A percentile compares a stretch with the other conserved stretches of the same genome.
Conservation (phyloP, 2,329 filamentous ascomycete genomes). For the Phoma sp. region DNA sequence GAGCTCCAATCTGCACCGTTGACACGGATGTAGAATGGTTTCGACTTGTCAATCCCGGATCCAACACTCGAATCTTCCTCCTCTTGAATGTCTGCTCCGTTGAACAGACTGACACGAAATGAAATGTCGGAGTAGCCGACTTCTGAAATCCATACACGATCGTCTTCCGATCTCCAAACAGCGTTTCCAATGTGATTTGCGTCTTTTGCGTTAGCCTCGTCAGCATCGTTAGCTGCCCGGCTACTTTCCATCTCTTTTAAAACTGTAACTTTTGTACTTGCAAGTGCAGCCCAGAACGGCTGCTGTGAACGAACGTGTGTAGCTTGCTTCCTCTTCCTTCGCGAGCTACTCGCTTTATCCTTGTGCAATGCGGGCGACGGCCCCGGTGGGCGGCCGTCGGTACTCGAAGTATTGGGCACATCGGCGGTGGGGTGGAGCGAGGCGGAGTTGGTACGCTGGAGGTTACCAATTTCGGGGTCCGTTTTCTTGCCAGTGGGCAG, state of each 20-base stretch:
- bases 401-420: constrained; percentile 51
- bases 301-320: constrained; percentile 89
- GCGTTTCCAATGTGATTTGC: constrained; percentile 80
- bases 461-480: constrained; percentile 68
- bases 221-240: constrained; percentile 75
- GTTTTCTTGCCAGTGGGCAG: constrained; percentile 49
- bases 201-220: constrained; percentile 76
- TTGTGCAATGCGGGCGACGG: constrained; percentile 61
- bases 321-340: constrained; percentile 89
- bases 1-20: constrained; percentile 84
- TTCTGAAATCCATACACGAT: constrained; percentile 82
- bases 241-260: constrained; percentile 82
- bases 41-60: constrained; percentile 69
- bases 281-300: constrained; percentile 91
- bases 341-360: constrained; percentile 70
- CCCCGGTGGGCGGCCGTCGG: constrained; percentile 59
- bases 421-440: constrained; percentile 59
- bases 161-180: constrained; percentile 72
- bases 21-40: constrained; percentile 80
- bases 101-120: constrained; percentile 75
- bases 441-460: constrained; percentile 44
- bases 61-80: constrained; percentile 48
- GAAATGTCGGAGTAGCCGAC: constrained; percentile 79
- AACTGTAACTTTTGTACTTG: constrained; percentile 95
- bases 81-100: constrained; percentile 51